phyloP scores from a whole-genome alignment of 768 basidiomycete species.

The Chalciporus sphaerocephalus region DNA sequence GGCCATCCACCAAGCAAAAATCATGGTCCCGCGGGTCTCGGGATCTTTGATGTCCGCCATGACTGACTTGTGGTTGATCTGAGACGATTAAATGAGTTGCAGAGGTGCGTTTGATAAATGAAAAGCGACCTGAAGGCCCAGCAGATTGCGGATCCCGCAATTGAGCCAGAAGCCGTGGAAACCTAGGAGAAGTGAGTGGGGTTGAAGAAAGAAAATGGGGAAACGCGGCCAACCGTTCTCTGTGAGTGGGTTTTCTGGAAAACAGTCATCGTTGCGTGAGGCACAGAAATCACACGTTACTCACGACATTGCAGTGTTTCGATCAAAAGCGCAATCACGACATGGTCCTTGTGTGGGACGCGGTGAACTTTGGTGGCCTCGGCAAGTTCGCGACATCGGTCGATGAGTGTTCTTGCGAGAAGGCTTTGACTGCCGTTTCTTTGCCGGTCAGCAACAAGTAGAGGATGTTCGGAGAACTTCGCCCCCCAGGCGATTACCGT shows the following conservation, averaged over 20 bases:
- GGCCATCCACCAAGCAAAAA: conserved; percentile 94
- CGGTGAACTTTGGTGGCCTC: conserved; percentile 86
- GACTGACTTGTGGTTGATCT: conserved; percentile 84
- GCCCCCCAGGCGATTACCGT: conserved; percentile 89
- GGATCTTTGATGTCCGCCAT: conserved; percentile 69
- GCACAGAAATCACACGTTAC: conserved; percentile 31
- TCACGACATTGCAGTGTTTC: conserved; percentile 85
- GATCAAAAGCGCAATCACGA: conserved; percentile 75
- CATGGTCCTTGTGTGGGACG: conserved; percentile 71
- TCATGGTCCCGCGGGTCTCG: conserved; percentile 78
- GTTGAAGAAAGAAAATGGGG: conserved; percentile 11
- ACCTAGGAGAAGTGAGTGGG: conserved; percentile 41
- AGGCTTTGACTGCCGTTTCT: conserved; percentile 68
- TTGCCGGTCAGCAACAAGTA: conserved; percentile 74
- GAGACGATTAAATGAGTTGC: conserved; percentile 9
- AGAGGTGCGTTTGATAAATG: conserved; percentile 8
- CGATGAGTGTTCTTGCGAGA: conserved; percentile 71
- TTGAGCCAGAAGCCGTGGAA: conserved; percentile 85
- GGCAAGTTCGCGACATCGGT: conserved; percentile 79
- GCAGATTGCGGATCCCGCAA: conserved; percentile 70
- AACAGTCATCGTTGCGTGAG: conserved; percentile 6
- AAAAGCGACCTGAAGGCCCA: conserved; percentile 62
- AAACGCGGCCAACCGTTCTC: conserved; percentile 51
- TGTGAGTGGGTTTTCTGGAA: conserved; percentile 66
- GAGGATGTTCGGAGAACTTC: conserved; percentile 87